These are phyloP conservation scores for Tritrichomonas musculus DNA, from an alignment of 208 protist species.

Conservation along the genomic window DNA sequence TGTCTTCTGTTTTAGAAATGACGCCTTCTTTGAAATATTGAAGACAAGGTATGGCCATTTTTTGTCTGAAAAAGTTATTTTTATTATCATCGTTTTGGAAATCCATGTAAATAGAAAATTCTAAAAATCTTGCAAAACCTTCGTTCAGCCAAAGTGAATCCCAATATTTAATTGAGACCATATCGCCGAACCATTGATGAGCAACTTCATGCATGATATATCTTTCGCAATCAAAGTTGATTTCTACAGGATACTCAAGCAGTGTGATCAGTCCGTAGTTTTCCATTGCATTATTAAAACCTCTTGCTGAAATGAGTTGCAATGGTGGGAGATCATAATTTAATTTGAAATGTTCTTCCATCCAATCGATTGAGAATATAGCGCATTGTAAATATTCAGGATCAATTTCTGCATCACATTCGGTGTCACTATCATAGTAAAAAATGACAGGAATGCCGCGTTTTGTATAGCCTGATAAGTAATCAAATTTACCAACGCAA, in stretches of 20 bases:
- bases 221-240: no score
- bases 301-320: background rate
- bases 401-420: no score
- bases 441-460: background rate
- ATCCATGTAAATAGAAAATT: background rate
- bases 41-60: background rate
- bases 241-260: background rate
- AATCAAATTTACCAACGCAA: background rate
- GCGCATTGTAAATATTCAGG: no score
- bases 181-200: constrained; percentile 32
- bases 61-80: no score
- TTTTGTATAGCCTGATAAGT: background rate
- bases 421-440: background rate
- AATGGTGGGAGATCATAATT: background rate
- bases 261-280: constrained; percentile 30
- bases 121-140: constrained; percentile 32
- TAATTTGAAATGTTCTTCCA: background rate
- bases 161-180: background rate
- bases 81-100: background rate
- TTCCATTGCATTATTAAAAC: constrained; percentile 26
- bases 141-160: constrained; percentile 35
- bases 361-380: background rate
- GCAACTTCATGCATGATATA: constrained; percentile 27
- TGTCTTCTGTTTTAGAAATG: background rate
- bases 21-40: no score